Evolutionary conservation across 1,284 basidiomycete species (phyloP).

Genomic region (Tilletiopsis washingtonensis): DNA sequence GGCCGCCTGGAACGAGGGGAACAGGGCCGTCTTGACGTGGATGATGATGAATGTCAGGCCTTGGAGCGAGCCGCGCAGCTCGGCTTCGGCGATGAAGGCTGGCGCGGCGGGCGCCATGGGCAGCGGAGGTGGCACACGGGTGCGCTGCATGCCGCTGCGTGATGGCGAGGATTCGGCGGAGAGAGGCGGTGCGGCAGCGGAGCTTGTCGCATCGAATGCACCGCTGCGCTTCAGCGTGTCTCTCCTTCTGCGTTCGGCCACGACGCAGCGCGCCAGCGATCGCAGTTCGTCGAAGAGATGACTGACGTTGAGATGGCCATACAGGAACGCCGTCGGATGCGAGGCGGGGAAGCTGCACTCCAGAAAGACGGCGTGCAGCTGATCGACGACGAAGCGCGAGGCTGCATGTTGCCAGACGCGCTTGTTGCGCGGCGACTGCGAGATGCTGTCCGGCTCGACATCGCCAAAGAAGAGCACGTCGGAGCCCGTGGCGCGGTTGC

Average conservation of each 20-base stretch:
- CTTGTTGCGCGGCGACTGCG: slow-evolving; percentile 23
- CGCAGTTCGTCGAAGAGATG: slow-evolving; percentile 36
- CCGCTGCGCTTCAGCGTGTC: neutral
- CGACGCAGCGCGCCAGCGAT: slow-evolving; percentile 25
- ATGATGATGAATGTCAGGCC: slow-evolving; percentile 33
- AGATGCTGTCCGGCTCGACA: slow-evolving; percentile 40
- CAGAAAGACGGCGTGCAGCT: slow-evolving; percentile 33
- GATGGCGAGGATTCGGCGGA: no score
- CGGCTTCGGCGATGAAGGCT: slow-evolving; percentile 7
- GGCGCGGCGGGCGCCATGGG: slow-evolving; percentile 1
- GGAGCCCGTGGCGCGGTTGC: slow-evolving; percentile 26
- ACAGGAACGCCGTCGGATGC: slow-evolving; percentile 36
- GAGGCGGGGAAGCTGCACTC: slow-evolving; percentile 38
- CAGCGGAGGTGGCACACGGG: neutral
- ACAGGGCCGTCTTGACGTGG: slow-evolving; percentile 38
- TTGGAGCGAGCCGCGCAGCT: slow-evolving; percentile 15
- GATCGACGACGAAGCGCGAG: slow-evolving; percentile 23
- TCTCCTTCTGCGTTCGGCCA: slow-evolving; percentile 3
- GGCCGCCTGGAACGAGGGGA: slow-evolving; percentile 19
- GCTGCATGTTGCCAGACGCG: slow-evolving; percentile 38
- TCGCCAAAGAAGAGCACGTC: slow-evolving; percentile 45
- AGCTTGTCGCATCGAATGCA: no score
- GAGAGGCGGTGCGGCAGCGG: neutral
- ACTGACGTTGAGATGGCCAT: slow-evolving; percentile 35
- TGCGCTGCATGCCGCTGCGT: neutral